Conservation (phyloP, 345 rosid species). For the Odontarrhena argentea region DNA sequence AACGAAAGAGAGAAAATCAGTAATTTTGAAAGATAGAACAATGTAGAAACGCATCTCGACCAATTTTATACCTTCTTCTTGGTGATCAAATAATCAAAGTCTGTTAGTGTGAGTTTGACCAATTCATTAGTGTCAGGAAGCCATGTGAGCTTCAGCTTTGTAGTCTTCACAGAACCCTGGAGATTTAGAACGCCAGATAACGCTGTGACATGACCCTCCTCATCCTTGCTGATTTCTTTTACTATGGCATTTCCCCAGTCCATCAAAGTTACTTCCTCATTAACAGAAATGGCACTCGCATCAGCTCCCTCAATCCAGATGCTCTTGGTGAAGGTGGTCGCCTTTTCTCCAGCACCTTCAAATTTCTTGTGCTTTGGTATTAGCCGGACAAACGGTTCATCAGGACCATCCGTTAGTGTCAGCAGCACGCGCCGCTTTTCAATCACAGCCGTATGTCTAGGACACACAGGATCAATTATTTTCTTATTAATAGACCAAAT, state of each 20-base stretch:
- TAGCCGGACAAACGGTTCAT: slow-evolving; percentile 67
- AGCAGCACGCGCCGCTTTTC: slow-evolving; percentile 62
- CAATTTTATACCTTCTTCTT: slow-evolving; percentile 62
- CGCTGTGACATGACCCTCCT: slow-evolving; percentile 57
- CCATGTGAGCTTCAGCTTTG: slow-evolving; percentile 91
- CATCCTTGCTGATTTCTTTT: slow-evolving; percentile 62
- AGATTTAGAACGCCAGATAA: slow-evolving; percentile 73
- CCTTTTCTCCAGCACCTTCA: slow-evolving; percentile 95
- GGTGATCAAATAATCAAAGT: slow-evolving; percentile 65
- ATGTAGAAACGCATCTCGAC: slow-evolving; percentile 5
- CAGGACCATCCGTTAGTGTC: slow-evolving; percentile 67
- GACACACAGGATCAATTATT: slow-evolving; percentile 92
- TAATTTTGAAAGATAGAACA: not conserved
- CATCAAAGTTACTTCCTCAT: slow-evolving; percentile 89
- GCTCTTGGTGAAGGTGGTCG: slow-evolving; percentile 74
- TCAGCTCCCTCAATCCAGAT: slow-evolving; percentile 83
- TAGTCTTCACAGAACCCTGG: slow-evolving; percentile 89
- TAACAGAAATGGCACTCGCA: slow-evolving; percentile 61
- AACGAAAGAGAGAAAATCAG: not conserved
- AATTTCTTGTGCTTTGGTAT: slow-evolving; percentile 85
- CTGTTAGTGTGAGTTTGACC: slow-evolving; percentile 60
- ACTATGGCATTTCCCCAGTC: slow-evolving; percentile 94
- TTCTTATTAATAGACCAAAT: slow-evolving; percentile 95
- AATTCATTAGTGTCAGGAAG: slow-evolving; percentile 62
- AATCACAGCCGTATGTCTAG: slow-evolving; percentile 89